Percentiles rank a stretch among this genome's conserved stretches.
Conservation (phyloP, 805 yeast species). For the Pichia nanzhaoensis region DNA sequence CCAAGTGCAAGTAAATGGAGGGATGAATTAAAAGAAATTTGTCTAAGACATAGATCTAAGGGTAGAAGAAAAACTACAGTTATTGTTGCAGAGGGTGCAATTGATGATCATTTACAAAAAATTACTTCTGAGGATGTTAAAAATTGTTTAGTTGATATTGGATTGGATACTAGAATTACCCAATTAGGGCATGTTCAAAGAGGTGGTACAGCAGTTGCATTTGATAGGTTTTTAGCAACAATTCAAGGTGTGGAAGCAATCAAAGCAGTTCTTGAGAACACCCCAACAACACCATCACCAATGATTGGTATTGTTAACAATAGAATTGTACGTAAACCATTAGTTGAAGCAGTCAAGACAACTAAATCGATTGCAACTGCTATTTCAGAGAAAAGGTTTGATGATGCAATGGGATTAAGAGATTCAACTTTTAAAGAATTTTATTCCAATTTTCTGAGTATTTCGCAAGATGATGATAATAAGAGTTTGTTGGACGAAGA, state of each 20-base stretch:
- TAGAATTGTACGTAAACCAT: slow-evolving; percentile 74
- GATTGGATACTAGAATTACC: slow-evolving; percentile 91
- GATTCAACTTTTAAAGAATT: slow-evolving; percentile 85
- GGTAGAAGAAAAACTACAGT: slow-evolving; percentile 95
- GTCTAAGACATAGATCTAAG: slow-evolving; percentile 68
- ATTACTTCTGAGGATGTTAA: slow-evolving; percentile 77
- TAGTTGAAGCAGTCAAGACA: slow-evolving; percentile 82
- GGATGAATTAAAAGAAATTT: slow-evolving; percentile 68
- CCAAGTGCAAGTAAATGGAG: slow-evolving; percentile 71
- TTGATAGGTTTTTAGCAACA: slow-evolving; percentile 85
- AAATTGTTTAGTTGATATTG: slow-evolving; percentile 73
- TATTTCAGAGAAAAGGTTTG: slow-evolving; percentile 71
- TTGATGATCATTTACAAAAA: slow-evolving; percentile 72
- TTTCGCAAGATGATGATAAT: slow-evolving; percentile 67
- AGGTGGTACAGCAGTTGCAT: slow-evolving; percentile 98
- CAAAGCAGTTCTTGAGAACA: slow-evolving; percentile 78
- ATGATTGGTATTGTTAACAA: slow-evolving; percentile 87
- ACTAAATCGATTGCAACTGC: slow-evolving; percentile 91
- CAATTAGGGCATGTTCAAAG: slow-evolving; percentile 97
- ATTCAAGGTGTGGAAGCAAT: slow-evolving; percentile 98
- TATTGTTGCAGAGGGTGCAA: slow-evolving; percentile 97
- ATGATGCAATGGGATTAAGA: slow-evolving; percentile 78
- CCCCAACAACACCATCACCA: slow-evolving; percentile 91
- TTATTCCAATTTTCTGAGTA: slow-evolving; percentile 61
- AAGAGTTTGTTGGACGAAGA: slow-evolving; percentile 52